Evolutionary conservation across 176 grass and related monocot species (phyloP), one percentile per base, ranked within the genome.

Genomic region (Oryza meridionalis): DNA sequence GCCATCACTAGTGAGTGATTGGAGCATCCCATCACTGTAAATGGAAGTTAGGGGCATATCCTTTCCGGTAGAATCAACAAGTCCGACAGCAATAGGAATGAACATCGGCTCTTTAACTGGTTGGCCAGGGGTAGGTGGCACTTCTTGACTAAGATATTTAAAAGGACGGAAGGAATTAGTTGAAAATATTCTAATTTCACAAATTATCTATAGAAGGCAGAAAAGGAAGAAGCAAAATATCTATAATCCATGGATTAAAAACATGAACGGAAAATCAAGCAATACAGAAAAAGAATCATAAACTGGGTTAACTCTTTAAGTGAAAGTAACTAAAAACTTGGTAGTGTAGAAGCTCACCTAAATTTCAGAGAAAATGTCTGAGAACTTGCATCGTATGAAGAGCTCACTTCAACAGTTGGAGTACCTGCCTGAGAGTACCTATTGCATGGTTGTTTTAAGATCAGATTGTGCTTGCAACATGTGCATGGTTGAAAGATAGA

Each of bases 361-460:
- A 96, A 89, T 83, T 94, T 94, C 65, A 99, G 85, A 78, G 89
- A 90, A 81, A 94, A 96, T 78, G 81, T 92, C 74, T 67, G 76
- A 70, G 89, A 88, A 88, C 69, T 87, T 78, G 91, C 65, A 85
- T 96, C 80, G 80, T 94, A 96, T 38, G 91, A 94, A 27, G 96
- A 92, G 73, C 85, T 78, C 64, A 90, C 96, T 81, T 84, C 94
- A 64, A 99, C 81, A 47, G 45, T 80, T 71, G 96, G 96, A 0
- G 93, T 96, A 51, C 96, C 96, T 70, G 96, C 93, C 88, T 99
- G 93, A 68, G 91, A 94, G 78, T 99, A 99, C 96, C 96, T 99
- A 75, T 90, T 63, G 61, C 50, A 78, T 71, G 38, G 78, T n/a
- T 73, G 35, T 78, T 73, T 70, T 26, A 42, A 15, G 40, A 74